A percentile compares a stretch with the other conserved stretches of the same genome.
These are phyloP conservation scores for Opeltia flavorubescens DNA, from an alignment of 495 filamentous ascomycete genomes.

Conservation along the genomic window DNA sequence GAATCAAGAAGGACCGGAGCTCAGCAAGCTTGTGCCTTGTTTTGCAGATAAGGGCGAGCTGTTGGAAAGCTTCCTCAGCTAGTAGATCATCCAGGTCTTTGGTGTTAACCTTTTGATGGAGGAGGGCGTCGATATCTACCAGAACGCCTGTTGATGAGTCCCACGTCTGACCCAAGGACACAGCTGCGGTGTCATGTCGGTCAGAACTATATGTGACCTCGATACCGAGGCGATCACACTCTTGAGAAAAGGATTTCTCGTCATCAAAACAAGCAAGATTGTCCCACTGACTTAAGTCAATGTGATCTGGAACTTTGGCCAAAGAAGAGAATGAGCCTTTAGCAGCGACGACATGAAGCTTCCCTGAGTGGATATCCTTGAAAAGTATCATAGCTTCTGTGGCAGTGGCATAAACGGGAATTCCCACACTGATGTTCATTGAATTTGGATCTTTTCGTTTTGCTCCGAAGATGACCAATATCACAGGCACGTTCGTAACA, in stretches of 20 bases:
- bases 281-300: constrained; percentile 9
- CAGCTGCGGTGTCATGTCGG: background rate
- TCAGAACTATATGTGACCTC: constrained; percentile 3
- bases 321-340: constrained; percentile 22
- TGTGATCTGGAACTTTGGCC: background rate
- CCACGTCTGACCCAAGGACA: constrained; percentile 7
- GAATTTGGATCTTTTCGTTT: constrained; percentile 6
- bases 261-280: constrained; percentile 16
- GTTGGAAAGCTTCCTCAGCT: constrained; percentile 6
- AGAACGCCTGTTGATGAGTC: constrained; percentile 2
- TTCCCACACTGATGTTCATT: constrained; percentile 25
- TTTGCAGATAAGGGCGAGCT: constrained; percentile 9
- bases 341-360: constrained; percentile 20
- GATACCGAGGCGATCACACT: constrained; percentile 12
- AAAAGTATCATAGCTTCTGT: constrained; percentile 22
- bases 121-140: constrained; percentile 4
- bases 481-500: constrained; percentile 17
- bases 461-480: constrained; percentile 16
- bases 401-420: constrained; percentile 23
- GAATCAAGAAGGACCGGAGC: constrained; percentile 4
- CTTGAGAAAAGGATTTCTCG: constrained; percentile 14
- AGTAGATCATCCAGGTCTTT: constrained; percentile 4
- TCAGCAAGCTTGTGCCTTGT: constrained; percentile 1
- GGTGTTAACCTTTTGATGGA: constrained; percentile 2
- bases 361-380: constrained; percentile 16